A percentile compares a stretch with the other conserved stretches of the same genome.
Evolutionary conservation across 768 basidiomycete genomes (phyloP).

Genomic region (Rhodotorula babjevae): DNA sequence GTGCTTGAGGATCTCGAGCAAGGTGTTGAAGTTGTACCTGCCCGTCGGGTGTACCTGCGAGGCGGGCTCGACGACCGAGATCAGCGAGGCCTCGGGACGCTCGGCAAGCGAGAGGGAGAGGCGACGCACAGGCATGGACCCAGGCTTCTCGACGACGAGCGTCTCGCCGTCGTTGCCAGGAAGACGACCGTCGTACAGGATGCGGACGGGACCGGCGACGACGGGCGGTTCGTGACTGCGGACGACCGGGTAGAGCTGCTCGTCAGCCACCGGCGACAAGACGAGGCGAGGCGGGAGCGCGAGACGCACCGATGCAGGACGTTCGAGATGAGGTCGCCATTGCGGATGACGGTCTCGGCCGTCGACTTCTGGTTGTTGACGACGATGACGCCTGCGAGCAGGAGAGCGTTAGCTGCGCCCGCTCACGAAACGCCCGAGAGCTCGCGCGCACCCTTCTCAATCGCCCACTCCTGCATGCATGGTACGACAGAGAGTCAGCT

Average conservation of each 20-base stretch:
- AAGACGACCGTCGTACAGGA: constrained; percentile 55
- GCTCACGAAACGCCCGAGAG: no score
- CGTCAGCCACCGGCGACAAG: no score
- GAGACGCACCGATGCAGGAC: constrained; percentile 33
- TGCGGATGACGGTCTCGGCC: constrained; percentile 69
- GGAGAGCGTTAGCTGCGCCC: no score
- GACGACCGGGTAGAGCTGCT: neutral
- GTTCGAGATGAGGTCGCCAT: constrained; percentile 60
- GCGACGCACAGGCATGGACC: constrained; percentile 69
- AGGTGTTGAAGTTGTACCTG: no score
- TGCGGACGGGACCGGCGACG: constrained; percentile 70
- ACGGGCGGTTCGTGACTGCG: constrained; percentile 91
- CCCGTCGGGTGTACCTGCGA: constrained; percentile 62
- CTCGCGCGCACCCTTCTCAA: constrained; percentile 32
- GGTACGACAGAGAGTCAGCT: neutral
- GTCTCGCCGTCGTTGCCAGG: constrained; percentile 62
- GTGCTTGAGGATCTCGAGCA: no score
- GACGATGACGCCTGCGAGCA: constrained; percentile 87
- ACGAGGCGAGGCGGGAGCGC: neutral
- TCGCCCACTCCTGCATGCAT: constrained; percentile 32
- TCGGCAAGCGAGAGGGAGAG: neutral
- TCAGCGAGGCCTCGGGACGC: constrained; percentile 54
- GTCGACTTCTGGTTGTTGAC: constrained; percentile 83
- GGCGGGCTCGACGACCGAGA: constrained; percentile 78
- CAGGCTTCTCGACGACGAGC: constrained; percentile 92